Evolutionary conservation across 2,329 filamentous ascomycete genomes (phyloP), one percentile per base, ranked within the genome.

Genomic region (Fusarium buxicola): DNA sequence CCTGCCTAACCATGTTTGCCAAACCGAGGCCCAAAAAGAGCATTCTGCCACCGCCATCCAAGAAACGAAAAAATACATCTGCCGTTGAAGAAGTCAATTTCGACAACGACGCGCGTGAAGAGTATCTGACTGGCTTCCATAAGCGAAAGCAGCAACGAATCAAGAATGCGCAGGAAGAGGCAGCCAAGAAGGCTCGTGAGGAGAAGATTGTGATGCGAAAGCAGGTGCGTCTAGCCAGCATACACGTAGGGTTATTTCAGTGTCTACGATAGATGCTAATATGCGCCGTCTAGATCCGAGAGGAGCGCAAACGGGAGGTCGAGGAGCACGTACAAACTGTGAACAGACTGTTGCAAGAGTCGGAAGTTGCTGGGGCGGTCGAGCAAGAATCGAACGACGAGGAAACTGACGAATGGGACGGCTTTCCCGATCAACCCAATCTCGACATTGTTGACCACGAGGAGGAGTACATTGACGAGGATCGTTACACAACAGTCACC

Each of bases 381-480:
- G 75, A 76, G 7, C 72, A 76, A n/a, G 77, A 77, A 13, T 80
- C 79, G 2, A 80, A 84, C 7, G 66, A 69, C 3, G 75, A 76
- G 8, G 74, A 75, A 15, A 75, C 79, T 3, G 82, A 85, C 12
- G 85, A 88, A 69, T 93, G 89, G 87, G 82, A 82, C 47, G 91
- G 90, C 1, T 82, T 93, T 48, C 80, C 82, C 16, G 88, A 90
- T 47, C 70, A 74, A 21, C 75, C 77, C 12, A 65, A 78, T 12
- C 66, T 78, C 5, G 75, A 83, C 34, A 82, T 87, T 18, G 78
- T 95, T 39, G 89, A 96, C 73, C 88, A 92, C 68, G 91, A 97
- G 74, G 93, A 94, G 67, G 93, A 98, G 76, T 99, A 97, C 78
- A 86, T 97, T 65, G 95, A 99, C 75, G 95, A 98, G 75, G 94